A percentile compares a stretch with the other conserved stretches of the same genome.
These are phyloP conservation scores for Talaromyces adpressus DNA, from an alignment of 495 filamentous ascomycete species.

Conservation along the genomic window DNA sequence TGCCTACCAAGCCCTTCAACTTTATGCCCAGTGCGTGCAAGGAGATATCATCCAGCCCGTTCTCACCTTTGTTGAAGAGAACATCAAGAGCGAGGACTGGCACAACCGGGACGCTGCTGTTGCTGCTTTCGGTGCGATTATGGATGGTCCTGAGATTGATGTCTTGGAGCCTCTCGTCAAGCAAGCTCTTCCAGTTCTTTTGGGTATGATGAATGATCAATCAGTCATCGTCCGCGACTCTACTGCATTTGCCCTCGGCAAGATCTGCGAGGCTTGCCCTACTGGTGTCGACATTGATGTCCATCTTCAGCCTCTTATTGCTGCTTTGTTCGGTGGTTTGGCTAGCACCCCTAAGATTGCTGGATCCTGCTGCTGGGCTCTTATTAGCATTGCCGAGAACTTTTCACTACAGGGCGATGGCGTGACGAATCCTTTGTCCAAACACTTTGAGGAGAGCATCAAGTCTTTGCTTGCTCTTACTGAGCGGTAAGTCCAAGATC, in stretches of 20 bases:
- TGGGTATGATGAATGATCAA: conserved; percentile 92
- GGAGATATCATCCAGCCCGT: conserved; percentile 74
- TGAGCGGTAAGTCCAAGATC: conserved; percentile 47
- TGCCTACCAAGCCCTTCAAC: conserved; percentile 91
- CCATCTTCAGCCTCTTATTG: conserved; percentile 77
- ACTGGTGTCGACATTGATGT: conserved; percentile 76
- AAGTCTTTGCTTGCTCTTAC: conserved; percentile 78
- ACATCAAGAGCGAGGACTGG: conserved; percentile 88
- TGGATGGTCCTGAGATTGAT: conserved; percentile 93
- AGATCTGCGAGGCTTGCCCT: conserved; percentile 86
- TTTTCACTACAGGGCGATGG: conserved; percentile 78
- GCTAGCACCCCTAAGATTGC: conserved; percentile 95
- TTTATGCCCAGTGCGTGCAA: conserved; percentile 87
- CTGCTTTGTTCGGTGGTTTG: conserved; percentile 82
- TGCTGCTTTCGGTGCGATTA: conserved; percentile 96
- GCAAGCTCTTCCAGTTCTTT: conserved; percentile 82
- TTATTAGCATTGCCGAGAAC: conserved; percentile 96
- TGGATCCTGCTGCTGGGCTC: conserved; percentile 94
- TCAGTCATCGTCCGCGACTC: conserved; percentile 90
- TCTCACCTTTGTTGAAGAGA: conserved; percentile 80
- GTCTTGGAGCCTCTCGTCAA: conserved; percentile 86
- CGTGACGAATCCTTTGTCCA: conserved; percentile 74
- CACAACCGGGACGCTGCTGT: conserved; percentile 89
- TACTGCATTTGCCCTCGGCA: conserved; percentile 92
- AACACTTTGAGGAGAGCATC: conserved; percentile 89